Conservation (phyloP, 2,329 filamentous ascomycete genomes). For the Thelonectria blattea region DNA sequence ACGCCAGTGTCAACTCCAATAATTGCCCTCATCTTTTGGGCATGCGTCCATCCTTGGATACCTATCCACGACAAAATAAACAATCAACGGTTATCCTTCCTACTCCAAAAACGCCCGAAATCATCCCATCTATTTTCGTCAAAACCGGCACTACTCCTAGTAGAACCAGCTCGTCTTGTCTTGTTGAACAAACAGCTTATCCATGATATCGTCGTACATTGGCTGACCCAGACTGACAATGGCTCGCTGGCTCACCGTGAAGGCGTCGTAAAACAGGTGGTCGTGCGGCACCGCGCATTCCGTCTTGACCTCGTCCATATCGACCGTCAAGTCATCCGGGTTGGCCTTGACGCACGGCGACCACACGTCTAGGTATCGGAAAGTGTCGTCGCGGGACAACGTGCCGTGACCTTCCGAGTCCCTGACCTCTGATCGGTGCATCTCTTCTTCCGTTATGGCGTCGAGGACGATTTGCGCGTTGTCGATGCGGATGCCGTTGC, state of each 20-base stretch:
- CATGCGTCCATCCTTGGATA: conserved; percentile 2
- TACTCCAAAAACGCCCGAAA: conserved; percentile 45
- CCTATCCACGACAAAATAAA: background rate
- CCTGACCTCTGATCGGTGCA: conserved; percentile 48
- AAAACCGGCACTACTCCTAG: background rate
- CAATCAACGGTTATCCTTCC: conserved; percentile 44
- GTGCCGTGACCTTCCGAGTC: conserved; percentile 54
- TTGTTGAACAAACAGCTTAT: conserved; percentile 34
- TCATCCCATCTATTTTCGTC: background rate
- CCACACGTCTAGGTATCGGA: conserved; percentile 50
- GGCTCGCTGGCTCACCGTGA: conserved; percentile 50
- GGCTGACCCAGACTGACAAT: conserved; percentile 30
- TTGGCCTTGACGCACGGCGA: conserved; percentile 47
- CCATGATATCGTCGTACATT: conserved; percentile 28
- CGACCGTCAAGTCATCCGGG: conserved; percentile 23
- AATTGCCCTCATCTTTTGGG: background rate
- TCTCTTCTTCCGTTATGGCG: conserved; percentile 55
- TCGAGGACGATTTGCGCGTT: conserved; percentile 49
- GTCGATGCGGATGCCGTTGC: conserved; percentile 52
- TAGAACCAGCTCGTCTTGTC: conserved; percentile 29
- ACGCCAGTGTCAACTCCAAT: conserved; percentile 5
- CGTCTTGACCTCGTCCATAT: conserved; percentile 14
- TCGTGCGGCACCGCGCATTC: conserved; percentile 52
- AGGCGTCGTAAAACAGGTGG: conserved; percentile 60
- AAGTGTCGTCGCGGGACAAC: conserved; percentile 37